Percentiles rank a stretch among this genome's conserved stretches.
These are phyloP conservation scores for Phytophthora sp. DNA, from an alignment of 352 stramenopile genomes.

Conservation along the genomic window DNA sequence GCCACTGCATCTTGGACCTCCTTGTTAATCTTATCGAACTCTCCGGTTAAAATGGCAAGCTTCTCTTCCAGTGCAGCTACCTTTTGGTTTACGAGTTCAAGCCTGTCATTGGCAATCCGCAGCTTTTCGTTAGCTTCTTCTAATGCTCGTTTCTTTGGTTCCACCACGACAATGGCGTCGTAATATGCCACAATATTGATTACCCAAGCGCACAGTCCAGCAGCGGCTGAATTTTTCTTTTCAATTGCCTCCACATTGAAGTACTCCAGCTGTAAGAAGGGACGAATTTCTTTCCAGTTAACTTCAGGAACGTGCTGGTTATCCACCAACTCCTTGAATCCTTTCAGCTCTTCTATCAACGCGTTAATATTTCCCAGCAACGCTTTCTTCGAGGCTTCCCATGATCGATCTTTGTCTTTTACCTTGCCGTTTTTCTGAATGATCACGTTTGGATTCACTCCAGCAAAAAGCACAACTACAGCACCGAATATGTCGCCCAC, in stretches of 20 bases:
- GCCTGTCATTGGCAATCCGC: conserved; percentile 79
- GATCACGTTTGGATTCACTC: conserved; percentile 69
- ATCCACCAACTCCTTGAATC: conserved; percentile 75
- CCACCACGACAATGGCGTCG: conserved; percentile 93
- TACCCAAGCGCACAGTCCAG: conserved; percentile 81
- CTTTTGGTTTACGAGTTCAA: conserved; percentile 89
- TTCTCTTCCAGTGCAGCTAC: conserved; percentile 90
- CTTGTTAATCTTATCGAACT: conserved; percentile 89
- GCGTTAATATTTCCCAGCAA: conserved; percentile 93
- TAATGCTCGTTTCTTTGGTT: conserved; percentile 91
- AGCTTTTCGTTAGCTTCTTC: conserved; percentile 86
- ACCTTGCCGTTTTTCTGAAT: conserved; percentile 95
- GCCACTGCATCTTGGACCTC: conserved; percentile 92
- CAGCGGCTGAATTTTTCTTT: conserved; percentile 84
- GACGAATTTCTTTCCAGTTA: conserved; percentile 87
- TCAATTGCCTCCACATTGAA: conserved; percentile 86
- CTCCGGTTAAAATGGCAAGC: conserved; percentile 74
- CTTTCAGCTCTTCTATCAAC: conserved; percentile 93
- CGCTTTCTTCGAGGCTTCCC: conserved; percentile 94
- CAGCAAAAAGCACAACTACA: conserved; percentile 79
- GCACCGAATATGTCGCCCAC: conserved; percentile 89
- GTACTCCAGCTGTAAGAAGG: conserved; percentile 78
- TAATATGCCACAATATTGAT: conserved; percentile 95
- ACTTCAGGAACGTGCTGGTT: conserved; percentile 67
- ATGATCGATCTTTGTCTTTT: conserved; percentile 93